A percentile compares a stretch with the other conserved stretches of the same genome.
phyloP scores from a whole-genome alignment of 2,329 filamentous ascomycete genomes.

The Neoscytalidium dimidiatum region DNA sequence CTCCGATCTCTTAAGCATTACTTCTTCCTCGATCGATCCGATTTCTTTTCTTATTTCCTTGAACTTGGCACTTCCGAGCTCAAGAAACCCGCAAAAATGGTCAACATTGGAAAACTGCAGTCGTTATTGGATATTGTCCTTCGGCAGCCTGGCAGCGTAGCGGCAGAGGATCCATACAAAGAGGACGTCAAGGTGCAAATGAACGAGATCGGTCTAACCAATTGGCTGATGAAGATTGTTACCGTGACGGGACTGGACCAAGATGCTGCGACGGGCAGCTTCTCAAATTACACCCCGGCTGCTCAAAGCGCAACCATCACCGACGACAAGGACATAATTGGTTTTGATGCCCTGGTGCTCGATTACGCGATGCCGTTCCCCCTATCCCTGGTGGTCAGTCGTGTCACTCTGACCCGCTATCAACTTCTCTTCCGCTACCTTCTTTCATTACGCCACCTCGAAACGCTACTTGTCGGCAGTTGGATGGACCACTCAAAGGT shows the following conservation, averaged over 20 bases:
- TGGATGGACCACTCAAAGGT: conserved; percentile 90
- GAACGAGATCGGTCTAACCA: conserved; percentile 91
- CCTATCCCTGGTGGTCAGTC: conserved; percentile 89
- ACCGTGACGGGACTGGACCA: conserved; percentile 95
- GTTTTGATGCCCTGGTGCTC: conserved; percentile 89
- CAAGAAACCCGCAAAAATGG: conserved; percentile 81
- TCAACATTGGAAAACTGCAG: conserved; percentile 92
- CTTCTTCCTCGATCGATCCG: conserved; percentile 96
- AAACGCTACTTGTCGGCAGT: conserved; percentile 79
- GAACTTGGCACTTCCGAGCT: conserved; percentile 88
- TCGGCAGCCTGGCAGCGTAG: conserved; percentile 92
- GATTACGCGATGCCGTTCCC: conserved; percentile 96
- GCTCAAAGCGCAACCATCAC: conserved; percentile 59
- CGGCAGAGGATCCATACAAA: conserved; percentile 94
- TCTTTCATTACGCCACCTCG: conserved; percentile 83
- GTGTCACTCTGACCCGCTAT: conserved; percentile 95
- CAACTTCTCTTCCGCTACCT: conserved; percentile 95
- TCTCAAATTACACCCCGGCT: conserved; percentile 72
- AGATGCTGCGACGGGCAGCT: conserved; percentile 62
- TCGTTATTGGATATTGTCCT: conserved; percentile 93
- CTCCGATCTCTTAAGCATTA: conserved; percentile 95
- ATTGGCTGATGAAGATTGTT: conserved; percentile 93
- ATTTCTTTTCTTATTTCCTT: conserved; percentile 98
- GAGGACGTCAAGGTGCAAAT: conserved; percentile 97
- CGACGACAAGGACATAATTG: conserved; percentile 81